Conservation (phyloP, 202 grass and related monocot species). For the Elaeis oleifera region DNA sequence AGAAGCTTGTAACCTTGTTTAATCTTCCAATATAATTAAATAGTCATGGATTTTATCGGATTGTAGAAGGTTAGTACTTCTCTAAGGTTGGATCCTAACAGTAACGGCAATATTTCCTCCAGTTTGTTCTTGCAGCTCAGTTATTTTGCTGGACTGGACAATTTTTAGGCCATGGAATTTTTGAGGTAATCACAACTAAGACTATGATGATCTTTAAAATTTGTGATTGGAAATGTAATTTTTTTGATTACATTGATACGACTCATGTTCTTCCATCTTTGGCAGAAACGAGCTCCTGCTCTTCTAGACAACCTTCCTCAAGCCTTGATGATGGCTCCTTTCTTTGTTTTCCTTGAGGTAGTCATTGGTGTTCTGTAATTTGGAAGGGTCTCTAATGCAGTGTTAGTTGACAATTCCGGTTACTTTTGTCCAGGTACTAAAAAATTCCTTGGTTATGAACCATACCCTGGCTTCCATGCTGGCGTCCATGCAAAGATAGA, state of each 20-base stretch:
- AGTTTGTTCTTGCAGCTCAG: conserved; percentile 18
- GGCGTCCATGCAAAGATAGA: conserved; percentile 15
- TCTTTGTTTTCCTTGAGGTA: conserved; percentile 24
- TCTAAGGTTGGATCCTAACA: not conserved
- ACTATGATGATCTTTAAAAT: not conserved
- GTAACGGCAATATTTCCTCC: not conserved
- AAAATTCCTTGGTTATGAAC: conserved; percentile 20
- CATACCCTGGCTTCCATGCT: conserved; percentile 22
- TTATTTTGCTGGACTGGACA: conserved; percentile 11
- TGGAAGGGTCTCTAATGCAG: not conserved
- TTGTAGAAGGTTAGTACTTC: too few relatives aligned
- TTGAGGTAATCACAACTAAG: conserved; percentile 10
- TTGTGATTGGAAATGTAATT: not conserved
- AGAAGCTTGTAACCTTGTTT: too few relatives aligned
- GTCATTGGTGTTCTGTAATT: not conserved
- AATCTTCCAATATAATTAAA: too few relatives aligned
- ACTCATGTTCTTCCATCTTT: not conserved
- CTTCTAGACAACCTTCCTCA: conserved; percentile 13
- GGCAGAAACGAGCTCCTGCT: conserved; percentile 21
- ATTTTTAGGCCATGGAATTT: conserved; percentile 19
- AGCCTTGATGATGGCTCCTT: conserved; percentile 9
- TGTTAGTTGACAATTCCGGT: not conserved
- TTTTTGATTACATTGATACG: not conserved
- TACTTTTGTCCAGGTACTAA: conserved; percentile 9
- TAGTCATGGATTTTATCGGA: too few relatives aligned